A percentile compares a stretch with the other conserved stretches of the same genome.
These are phyloP conservation scores for Tulasnella sp. DNA, from an alignment of 768 basidiomycete genomes.

Conservation along the genomic window DNA sequence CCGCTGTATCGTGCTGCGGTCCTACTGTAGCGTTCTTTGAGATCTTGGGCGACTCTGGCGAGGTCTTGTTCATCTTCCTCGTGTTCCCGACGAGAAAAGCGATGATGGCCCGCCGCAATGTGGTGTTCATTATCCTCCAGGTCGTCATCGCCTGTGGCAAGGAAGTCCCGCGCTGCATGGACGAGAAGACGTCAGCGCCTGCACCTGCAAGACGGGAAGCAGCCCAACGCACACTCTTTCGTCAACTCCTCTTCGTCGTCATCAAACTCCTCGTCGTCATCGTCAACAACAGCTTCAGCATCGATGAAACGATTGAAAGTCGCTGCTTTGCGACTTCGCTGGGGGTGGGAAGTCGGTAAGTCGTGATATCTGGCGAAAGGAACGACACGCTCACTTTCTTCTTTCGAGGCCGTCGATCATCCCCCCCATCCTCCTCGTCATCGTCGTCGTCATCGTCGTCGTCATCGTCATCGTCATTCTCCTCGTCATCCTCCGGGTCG, in stretches of 20 bases:
- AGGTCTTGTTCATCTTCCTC: conserved; percentile 68
- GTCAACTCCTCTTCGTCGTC: conserved; percentile 52
- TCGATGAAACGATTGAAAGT: conserved; percentile 78
- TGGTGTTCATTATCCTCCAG: conserved; percentile 27
- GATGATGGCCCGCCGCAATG: conserved; percentile 46
- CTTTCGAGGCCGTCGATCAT: conserved; percentile 39
- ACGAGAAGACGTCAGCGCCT: not conserved
- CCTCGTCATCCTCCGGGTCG: conserved; percentile 28
- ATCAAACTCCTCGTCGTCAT: conserved; percentile 92
- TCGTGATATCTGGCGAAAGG: not conserved
- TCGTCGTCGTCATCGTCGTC: conserved; percentile 47
- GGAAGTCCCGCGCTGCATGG: conserved; percentile 18
- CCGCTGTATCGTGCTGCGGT: conserved; percentile 64
- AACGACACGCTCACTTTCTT: conserved; percentile 39
- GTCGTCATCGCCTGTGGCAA: conserved; percentile 48
- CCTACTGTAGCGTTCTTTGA: conserved; percentile 65
- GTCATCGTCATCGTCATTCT: conserved; percentile 36
- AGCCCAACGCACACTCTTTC: conserved; percentile 14
- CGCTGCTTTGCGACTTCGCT: conserved; percentile 27
- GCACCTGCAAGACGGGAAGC: not conserved
- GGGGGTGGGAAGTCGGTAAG: conserved; percentile 34
- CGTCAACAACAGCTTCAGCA: conserved; percentile 90
- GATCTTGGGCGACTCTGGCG: conserved; percentile 69
- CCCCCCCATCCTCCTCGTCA: conserved; percentile 37
- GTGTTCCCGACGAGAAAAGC: conserved; percentile 52